Evolutionary conservation across 345 rosid species (phyloP), one percentile per base, ranked within the genome.

Genomic region (Linum lewisii): DNA sequence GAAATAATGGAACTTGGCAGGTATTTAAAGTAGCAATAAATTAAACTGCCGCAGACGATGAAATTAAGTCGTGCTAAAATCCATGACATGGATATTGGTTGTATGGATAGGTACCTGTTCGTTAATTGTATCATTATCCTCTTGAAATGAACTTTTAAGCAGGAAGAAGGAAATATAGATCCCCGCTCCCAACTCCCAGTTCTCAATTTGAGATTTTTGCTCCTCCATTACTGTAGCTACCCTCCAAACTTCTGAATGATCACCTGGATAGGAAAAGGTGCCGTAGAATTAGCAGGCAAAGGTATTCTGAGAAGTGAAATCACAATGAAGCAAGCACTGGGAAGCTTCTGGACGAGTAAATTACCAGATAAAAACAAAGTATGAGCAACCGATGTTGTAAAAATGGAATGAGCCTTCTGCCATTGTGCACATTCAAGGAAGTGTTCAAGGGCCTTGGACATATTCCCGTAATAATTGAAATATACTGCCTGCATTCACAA

Each of bases 151-250:
- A 69, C 84, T 89, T 74, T 70, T 84, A 62, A 84, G 62, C 56
- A 76, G 70, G 75, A 87, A 89, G 69, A 83, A 89, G n/a, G 85
- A 77, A 59, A 87, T 69, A 70, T 85, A 87, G 58, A 87, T 76
- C 62, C 95, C 95, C 54, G 92, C 96, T 73, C 97, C 97, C 70
- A 93, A 77, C 71, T 89, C 99, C 97, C 96, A 93, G 69, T 93
- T 76, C 53, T 82, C 95, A 78, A 93, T 89, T 78, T 89, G 95
- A 66, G 92, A 87, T 80, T 89, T 89, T 69, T 88, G 77, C 63
- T 73, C 81, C 79, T 89, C 97, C 97, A 89, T 89, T 59, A 74
- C 74, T 25, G 84, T 81, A 51, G 86, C 88, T 57, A 89, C 78
- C 60, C 82, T 80, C 94, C 92, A 86, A 62, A 85, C 71, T 62